These are phyloP conservation scores for Hanseniaspora singularis DNA, from an alignment of 805 yeast genomes.

Conservation along the genomic window DNA sequence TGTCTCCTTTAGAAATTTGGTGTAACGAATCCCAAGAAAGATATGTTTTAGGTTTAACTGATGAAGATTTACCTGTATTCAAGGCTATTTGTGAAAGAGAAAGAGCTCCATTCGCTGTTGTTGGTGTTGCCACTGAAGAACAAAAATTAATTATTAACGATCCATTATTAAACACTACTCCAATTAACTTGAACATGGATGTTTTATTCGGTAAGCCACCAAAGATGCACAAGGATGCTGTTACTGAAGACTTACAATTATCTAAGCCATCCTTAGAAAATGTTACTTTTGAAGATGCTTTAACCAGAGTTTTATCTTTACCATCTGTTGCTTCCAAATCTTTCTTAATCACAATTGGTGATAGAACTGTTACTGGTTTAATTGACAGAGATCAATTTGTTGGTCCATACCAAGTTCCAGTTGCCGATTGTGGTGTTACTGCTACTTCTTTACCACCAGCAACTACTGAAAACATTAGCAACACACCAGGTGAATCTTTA, in stretches of 20 bases:
- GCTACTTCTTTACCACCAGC: constrained; percentile 50
- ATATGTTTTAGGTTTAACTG: constrained; percentile 84
- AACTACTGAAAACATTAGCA: constrained; percentile 45
- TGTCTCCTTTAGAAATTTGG: constrained; percentile 99
- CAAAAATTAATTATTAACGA: constrained; percentile 74
- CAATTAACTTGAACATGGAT: constrained; percentile 92
- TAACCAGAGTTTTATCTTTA: constrained; percentile 69
- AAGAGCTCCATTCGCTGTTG: constrained; percentile 91
- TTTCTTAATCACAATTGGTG: constrained; percentile 95
- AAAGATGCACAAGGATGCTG: constrained; percentile 70
- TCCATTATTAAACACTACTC: constrained; percentile 61
- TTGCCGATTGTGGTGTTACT: constrained; percentile 95
- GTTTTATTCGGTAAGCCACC: constrained; percentile 95
- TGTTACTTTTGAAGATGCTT: constrained; percentile 45
- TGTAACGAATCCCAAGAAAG: constrained; percentile 99
- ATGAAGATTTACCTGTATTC: constrained; percentile 60
- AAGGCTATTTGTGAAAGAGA: constrained; percentile 80
- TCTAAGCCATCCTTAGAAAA: constrained; percentile 28
- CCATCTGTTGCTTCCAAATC: constrained; percentile 94
- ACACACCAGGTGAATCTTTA: constrained; percentile 87
- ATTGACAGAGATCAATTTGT: constrained; percentile 97
- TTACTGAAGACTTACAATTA: constrained; percentile 47
- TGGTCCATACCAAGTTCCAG: constrained; percentile 99
- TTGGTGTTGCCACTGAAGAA: constrained; percentile 85
- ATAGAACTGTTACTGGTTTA: constrained; percentile 92